Evolutionary conservation across 1,284 basidiomycete genomes (phyloP).

Genomic region (Caloboletus inedulis): DNA sequence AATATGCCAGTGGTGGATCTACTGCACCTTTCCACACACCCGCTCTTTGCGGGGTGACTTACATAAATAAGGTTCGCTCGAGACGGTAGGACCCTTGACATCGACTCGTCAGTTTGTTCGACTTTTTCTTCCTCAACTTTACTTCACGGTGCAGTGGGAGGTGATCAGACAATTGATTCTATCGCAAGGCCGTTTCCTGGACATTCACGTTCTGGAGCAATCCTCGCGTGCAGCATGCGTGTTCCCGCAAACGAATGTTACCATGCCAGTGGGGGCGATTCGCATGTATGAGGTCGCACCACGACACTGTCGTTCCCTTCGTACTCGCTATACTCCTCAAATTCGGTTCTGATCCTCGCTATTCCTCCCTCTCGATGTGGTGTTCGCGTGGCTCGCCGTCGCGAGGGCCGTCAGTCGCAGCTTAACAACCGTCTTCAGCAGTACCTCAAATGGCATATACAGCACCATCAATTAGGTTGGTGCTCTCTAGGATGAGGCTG

Average conservation of each 20-base stretch:
- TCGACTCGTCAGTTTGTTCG: no score
- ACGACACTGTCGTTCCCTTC: no score
- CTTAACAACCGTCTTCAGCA: background rate
- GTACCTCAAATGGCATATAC: background rate
- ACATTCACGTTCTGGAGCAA: no score
- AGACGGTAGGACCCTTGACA: no score
- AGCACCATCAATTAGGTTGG: background rate
- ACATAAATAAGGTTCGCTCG: no score
- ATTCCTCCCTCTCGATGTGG: background rate
- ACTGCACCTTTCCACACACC: slow-evolving; percentile 3
- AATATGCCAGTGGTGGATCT: background rate
- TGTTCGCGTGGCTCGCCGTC: background rate
- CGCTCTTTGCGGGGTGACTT: background rate
- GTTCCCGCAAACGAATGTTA: no score
- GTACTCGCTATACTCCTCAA: background rate
- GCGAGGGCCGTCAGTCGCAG: background rate
- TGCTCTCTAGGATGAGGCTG: background rate
- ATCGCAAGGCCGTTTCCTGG: no score
- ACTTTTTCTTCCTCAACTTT: no score
- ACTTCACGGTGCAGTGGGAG: no score
- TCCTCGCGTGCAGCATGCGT: no score
- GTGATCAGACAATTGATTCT: background rate
- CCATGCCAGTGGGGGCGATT: background rate
- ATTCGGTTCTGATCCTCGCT: background rate
- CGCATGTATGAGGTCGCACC: no score